Percentiles rank a stretch among this genome's conserved stretches.
These are phyloP conservation scores for Kodamaea kaohsiungensis DNA, from an alignment of 805 yeast genomes.

Conservation along the genomic window DNA sequence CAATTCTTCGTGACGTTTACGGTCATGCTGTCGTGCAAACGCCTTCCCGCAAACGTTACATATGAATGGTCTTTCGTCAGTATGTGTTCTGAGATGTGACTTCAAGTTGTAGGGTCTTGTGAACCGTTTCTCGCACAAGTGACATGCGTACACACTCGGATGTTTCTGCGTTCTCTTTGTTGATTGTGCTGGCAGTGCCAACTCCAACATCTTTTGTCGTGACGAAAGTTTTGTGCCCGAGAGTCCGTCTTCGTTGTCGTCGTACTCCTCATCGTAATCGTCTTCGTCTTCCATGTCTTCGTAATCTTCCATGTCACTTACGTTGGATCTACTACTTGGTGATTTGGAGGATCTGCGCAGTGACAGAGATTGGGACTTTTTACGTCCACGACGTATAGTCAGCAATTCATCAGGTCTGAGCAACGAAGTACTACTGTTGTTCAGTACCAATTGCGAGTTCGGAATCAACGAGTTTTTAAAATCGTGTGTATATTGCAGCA, in stretches of 20 bases:
- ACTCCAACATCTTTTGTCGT: slow-evolving; percentile 62
- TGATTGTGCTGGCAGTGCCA: slow-evolving; percentile 58
- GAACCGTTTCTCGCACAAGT: slow-evolving; percentile 80
- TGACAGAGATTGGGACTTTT: slow-evolving; percentile 27
- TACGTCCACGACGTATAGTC: slow-evolving; percentile 44
- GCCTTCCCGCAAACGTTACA: slow-evolving; percentile 79
- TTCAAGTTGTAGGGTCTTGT: slow-evolving; percentile 92
- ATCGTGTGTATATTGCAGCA: slow-evolving; percentile 4
- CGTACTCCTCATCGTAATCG: slow-evolving; percentile 12
- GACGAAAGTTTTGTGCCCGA: slow-evolving; percentile 23
- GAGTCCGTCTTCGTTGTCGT: slow-evolving; percentile 8
- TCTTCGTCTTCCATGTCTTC: slow-evolving; percentile 20
- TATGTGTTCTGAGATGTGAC: slow-evolving; percentile 88
- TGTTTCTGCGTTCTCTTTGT: slow-evolving; percentile 64
- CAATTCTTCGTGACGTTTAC: slow-evolving; percentile 50
- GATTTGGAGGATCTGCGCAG: slow-evolving; percentile 35
- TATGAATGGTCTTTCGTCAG: slow-evolving; percentile 76
- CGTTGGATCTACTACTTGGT: slow-evolving; percentile 12
- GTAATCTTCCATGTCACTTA: slow-evolving; percentile 18
- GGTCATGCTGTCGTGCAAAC: slow-evolving; percentile 53
- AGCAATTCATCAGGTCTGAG: slow-evolving; percentile 41
- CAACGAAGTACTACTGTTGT: slow-evolving; percentile 7
- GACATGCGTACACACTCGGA: slow-evolving; percentile 76
- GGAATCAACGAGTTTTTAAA: slow-evolving; percentile 14
- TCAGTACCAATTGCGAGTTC: slow-evolving; percentile 14